Conservation (phyloP, 495 filamentous ascomycete genomes). For the Melanomma pulvis-pyrius region DNA sequence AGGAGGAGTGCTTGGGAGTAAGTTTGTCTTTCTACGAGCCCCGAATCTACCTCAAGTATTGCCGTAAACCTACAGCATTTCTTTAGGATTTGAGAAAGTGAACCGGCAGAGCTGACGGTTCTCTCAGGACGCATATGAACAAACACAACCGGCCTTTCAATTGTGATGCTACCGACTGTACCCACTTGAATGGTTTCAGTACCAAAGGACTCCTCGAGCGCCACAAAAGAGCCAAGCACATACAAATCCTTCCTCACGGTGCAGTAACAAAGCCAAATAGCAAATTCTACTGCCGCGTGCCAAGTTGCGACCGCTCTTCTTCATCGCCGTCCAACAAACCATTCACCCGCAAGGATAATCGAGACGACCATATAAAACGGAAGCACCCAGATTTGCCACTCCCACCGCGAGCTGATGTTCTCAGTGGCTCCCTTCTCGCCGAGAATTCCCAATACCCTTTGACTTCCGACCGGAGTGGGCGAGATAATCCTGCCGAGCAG, state of each 20-base stretch:
- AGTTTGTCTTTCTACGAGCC: not conserved
- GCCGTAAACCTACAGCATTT: too few relatives aligned
- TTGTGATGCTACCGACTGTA: not conserved
- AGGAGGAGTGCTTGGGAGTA: not conserved
- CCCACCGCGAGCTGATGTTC: not conserved
- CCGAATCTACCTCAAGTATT: not conserved
- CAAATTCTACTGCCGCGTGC: not conserved
- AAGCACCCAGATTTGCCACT: not conserved
- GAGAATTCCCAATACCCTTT: not conserved
- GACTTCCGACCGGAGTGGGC: not conserved
- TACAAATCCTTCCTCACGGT: not conserved
- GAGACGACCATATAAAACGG: not conserved
- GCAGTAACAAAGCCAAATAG: not conserved
- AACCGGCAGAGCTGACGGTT: too few relatives aligned
- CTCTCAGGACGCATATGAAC: constrained; percentile 3
- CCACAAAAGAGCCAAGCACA: too few relatives aligned
- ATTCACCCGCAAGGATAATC: not conserved
- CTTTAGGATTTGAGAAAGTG: too few relatives aligned
- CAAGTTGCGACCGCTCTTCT: too few relatives aligned
- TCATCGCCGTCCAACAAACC: not conserved
- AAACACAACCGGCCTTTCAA: constrained; percentile 4
- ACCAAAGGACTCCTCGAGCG: not conserved
- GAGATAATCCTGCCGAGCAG: not conserved
- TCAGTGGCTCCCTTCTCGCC: not conserved
- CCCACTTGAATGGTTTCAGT: constrained; percentile 28